Evolutionary conservation across 305 asterid genomes (phyloP), one percentile per base, ranked within the genome.

Genomic region (Solanum aculeatissimum): DNA sequence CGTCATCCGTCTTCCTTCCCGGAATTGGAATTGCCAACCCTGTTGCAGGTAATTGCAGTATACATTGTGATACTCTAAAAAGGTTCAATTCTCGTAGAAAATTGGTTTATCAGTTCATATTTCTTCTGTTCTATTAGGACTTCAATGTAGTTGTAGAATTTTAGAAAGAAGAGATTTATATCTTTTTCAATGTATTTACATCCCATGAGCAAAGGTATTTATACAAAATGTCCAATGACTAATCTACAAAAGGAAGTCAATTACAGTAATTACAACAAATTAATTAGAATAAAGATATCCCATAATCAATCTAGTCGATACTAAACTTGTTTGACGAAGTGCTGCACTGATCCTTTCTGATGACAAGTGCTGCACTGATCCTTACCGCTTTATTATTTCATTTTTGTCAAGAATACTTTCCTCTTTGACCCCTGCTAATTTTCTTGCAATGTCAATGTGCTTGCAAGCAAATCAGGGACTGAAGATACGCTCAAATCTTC

Each of bases 1-100:
- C 98, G 94, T 66, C 97, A 95, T 84, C 98, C 98, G 51, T 91
- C 96, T 84, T 91, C 99, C 86, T 97, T 93, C 83, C 98, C 98
- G 45, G 98, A 97, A 85, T 51, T 97, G 84, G 99, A 97, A 86
- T 82, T 97, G 86, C 98, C 99, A 88, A 97, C 98, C 55, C 97
- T 97, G 82, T 88, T 95, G 85, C 99, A 97, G 98, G 99, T 97
- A 88, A 72, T 80, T 80, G 29, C 62, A 77, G 18, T 53, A 51
- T 77, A 19, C 47, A 51, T 51, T 77, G 63, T 77, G 2, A 77
- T 51, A 27, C 65, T 29, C 27, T 51, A 53, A 27, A 69, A 69
- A 51, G n/a, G 82, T 55, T 77, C 6, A 77, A 51, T 77, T 29
- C 47, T 49, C 18, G 1, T 16, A 25, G 82, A 51, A 75, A 51